Evolutionary conservation across 2,329 filamentous ascomycete genomes (phyloP).

Genomic region (Diaporthe batatas): DNA sequence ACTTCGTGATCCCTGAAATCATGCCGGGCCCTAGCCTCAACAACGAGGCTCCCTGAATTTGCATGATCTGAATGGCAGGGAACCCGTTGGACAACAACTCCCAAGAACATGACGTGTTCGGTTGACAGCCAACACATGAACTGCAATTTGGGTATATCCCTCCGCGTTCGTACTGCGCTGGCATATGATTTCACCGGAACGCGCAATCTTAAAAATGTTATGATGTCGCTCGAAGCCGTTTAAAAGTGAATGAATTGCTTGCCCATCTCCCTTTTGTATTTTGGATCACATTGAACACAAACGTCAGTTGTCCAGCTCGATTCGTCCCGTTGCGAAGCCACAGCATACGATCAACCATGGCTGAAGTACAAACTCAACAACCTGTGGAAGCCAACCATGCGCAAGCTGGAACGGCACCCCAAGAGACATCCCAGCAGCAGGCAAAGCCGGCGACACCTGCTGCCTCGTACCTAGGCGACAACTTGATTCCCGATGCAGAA

Average conservation of each 20-base stretch:
- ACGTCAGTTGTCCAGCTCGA: too few relatives aligned
- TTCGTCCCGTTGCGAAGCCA: neutral
- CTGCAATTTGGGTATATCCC: constrained; percentile 9
- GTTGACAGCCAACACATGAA: constrained; percentile 33
- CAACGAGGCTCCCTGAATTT: constrained; percentile 37
- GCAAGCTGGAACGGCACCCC: neutral
- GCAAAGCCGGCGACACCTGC: neutral
- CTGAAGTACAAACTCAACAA: constrained; percentile 13
- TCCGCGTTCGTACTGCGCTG: neutral
- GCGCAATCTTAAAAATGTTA: constrained; percentile 11
- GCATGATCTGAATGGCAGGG: constrained; percentile 26
- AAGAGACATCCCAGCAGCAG: neutral
- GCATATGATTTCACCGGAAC: neutral
- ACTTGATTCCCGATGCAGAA: constrained; percentile 30
- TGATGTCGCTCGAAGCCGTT: neutral
- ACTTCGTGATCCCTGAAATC: constrained; percentile 28
- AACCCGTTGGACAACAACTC: constrained; percentile 2
- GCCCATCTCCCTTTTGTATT: neutral
- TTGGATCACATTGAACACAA: neutral
- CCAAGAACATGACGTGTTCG: constrained; percentile 32
- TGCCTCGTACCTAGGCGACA: constrained; percentile 11
- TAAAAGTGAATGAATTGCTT: neutral
- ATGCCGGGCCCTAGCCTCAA: constrained; percentile 21
- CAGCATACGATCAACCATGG: neutral
- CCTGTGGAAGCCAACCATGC: constrained; percentile 14